These are phyloP conservation scores for Canavalia ensiformis DNA, from an alignment of 306 rosid genomes.

Conservation along the genomic window DNA sequence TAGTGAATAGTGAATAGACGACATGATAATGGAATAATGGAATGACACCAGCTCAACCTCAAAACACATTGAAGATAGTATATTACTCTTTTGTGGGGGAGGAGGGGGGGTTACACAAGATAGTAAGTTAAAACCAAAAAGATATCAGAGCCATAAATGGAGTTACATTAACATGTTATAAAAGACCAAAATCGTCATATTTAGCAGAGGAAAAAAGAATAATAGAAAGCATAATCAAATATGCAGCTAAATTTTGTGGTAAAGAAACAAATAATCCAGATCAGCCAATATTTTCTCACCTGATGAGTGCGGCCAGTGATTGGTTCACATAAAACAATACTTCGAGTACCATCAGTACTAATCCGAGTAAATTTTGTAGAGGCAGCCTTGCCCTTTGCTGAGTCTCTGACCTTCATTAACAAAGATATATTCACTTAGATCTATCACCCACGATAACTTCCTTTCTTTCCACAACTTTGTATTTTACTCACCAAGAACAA, in stretches of 20 bases:
- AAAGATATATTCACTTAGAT: slow-evolving; percentile 44
- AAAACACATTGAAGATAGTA: slow-evolving; percentile 26
- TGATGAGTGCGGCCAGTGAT: slow-evolving; percentile 92
- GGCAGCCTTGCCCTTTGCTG: slow-evolving; percentile 75
- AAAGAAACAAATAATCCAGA: slow-evolving; percentile 32
- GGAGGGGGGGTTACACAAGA: background rate
- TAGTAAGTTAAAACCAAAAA: slow-evolving; percentile 7
- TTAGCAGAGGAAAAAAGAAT: background rate
- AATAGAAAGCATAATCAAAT: slow-evolving; percentile 24
- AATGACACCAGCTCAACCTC: slow-evolving; percentile 13
- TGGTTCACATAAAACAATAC: slow-evolving; percentile 85
- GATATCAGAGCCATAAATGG: slow-evolving; percentile 7
- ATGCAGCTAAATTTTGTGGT: slow-evolving; percentile 3
- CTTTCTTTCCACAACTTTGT: background rate
- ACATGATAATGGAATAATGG: background rate
- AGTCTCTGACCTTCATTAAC: slow-evolving; percentile 62
- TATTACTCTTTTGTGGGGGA: background rate
- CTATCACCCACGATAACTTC: slow-evolving; percentile 18
- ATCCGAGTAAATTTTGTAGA: slow-evolving; percentile 80
- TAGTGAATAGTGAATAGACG: slow-evolving; percentile 15
- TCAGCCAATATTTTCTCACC: slow-evolving; percentile 51
- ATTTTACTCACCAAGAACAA: slow-evolving; percentile 18
- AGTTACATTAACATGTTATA: background rate
- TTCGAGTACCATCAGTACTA: slow-evolving; percentile 68
- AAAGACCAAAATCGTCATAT: slow-evolving; percentile 4